Base-by-base conservation (phyloP, 257 asterid species). In the Anisodus tanguticus region DNA sequence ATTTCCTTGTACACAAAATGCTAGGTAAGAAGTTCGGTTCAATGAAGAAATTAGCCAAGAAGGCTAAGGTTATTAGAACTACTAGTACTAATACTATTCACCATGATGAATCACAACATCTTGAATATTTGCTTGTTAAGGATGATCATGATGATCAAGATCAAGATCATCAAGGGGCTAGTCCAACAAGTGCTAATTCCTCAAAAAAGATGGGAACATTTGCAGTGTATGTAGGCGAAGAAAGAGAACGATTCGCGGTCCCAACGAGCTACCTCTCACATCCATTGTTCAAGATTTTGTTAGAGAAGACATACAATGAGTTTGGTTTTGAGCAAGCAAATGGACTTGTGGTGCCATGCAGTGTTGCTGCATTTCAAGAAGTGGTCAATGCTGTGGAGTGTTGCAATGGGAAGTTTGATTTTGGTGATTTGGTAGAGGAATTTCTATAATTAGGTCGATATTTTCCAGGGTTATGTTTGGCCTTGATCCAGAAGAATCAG, bases 241-340 rank as follows among this genome's bases (percentile, higher is more conserved):
- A 90, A 11, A 87, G 98, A 0, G 88, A 88, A 41, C 88, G 95
- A 31, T 94, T 94, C 80, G 91, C 86, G 35, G 90, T 93, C 9
- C 98, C 97, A 1, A 94, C 95, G 1, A 84, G 90, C n/a, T 90
- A 95, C 45, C 95, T 95, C 3, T 90, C 95, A 1, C 99, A 95
- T 89, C 99, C 99, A 35, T 69, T 95, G 71, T 90, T 95, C 93
- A 93, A 88, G 89, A 95, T 95, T 79, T 43, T 95, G 87, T 58
- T 95, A 22, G 97, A 95, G 85, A 95, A 94, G 90, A 94, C 98
- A 16, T 91, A 87, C 35, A 79, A 93, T 15, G 97, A 94, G 87
- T 94, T 84, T 57, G 98, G 97, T 8, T 93, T 93, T 63, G 84
- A 80, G 37, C 95, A 93, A 12, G 86, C 88, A 15, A 85, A 83